Evolutionary conservation across 306 rosid genomes (phyloP).

Genomic region (Vigna unguiculata): DNA sequence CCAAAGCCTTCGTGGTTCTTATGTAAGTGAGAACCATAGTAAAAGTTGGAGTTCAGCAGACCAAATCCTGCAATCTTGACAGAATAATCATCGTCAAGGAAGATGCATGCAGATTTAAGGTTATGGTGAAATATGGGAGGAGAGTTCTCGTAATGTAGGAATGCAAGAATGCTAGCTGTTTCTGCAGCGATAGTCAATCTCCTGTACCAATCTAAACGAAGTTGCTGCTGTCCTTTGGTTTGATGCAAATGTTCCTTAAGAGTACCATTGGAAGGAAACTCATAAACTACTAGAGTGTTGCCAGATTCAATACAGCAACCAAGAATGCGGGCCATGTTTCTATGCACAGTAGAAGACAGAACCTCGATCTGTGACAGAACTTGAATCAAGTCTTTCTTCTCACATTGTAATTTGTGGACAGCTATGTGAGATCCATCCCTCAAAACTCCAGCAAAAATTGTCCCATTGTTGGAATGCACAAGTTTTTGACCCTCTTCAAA

Average conservation of each 20-base stretch:
- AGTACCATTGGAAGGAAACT: constrained; percentile 77
- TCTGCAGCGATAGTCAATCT: constrained; percentile 83
- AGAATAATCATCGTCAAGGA: constrained; percentile 66
- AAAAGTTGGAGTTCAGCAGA: constrained; percentile 44
- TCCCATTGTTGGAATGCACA: constrained; percentile 57
- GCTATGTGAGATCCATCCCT: constrained; percentile 81
- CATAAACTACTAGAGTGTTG: constrained; percentile 68
- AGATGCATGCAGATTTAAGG: constrained; percentile 69
- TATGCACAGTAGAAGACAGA: constrained; percentile 63
- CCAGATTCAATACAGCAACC: constrained; percentile 84
- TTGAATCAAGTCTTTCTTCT: constrained; percentile 64
- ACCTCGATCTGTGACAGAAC: constrained; percentile 77
- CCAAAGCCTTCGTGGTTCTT: constrained; percentile 41
- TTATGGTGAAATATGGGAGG: constrained; percentile 88
- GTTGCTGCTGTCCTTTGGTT: constrained; percentile 54
- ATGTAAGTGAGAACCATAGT: constrained; percentile 43
- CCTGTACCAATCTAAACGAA: constrained; percentile 73
- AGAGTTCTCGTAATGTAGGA: constrained; percentile 69
- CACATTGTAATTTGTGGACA: constrained; percentile 73
- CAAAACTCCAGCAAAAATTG: constrained; percentile 72
- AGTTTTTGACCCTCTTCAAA: constrained; percentile 66
- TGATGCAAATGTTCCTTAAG: constrained; percentile 73
- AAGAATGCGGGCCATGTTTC: constrained; percentile 64
- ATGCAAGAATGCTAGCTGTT: constrained; percentile 74
- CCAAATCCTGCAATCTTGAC: constrained; percentile 80